Conservation (phyloP, 495 filamentous ascomycete genomes). For the Tuber brumale region DNA sequence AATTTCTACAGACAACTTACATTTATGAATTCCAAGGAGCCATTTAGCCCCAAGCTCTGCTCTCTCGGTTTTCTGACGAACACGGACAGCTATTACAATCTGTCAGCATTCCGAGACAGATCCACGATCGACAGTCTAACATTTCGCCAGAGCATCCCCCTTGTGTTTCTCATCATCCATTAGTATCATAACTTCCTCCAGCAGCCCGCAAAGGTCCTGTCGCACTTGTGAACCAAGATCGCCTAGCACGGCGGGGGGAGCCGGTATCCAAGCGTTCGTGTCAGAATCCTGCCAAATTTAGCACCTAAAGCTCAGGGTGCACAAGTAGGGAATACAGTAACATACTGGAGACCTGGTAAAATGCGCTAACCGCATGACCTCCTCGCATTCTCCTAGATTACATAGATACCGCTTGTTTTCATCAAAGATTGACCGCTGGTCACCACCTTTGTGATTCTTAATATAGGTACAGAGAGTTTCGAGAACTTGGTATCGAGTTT, state of each 20-base stretch:
- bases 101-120: conserved; percentile 6
- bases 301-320: background rate
- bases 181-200: conserved; percentile 39
- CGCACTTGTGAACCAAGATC: conserved; percentile 14
- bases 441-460: conserved; percentile 28
- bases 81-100: conserved; percentile 13
- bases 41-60: conserved; percentile 32
- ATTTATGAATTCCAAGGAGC: background rate
- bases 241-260: conserved; percentile 14
- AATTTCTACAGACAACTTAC: conserved; percentile 10
- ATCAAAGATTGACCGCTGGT: conserved; percentile 28
- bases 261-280: conserved; percentile 27
- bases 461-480: conserved; percentile 26
- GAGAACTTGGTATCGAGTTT: conserved; percentile 14
- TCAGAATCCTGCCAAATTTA: conserved; percentile 8
- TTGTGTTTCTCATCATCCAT: conserved; percentile 27
- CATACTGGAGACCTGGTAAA: conserved; percentile 14
- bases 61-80: conserved; percentile 20
- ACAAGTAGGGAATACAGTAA: background rate
- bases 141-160: conserved; percentile 11
- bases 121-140: conserved; percentile 10
- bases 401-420: conserved; percentile 28
- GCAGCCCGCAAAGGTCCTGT: conserved; percentile 27
- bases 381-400: conserved; percentile 27
- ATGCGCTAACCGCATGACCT: conserved; percentile 25